phyloP scores from a whole-genome alignment of 1,284 basidiomycete genomes.

The Coniophora puteana region DNA sequence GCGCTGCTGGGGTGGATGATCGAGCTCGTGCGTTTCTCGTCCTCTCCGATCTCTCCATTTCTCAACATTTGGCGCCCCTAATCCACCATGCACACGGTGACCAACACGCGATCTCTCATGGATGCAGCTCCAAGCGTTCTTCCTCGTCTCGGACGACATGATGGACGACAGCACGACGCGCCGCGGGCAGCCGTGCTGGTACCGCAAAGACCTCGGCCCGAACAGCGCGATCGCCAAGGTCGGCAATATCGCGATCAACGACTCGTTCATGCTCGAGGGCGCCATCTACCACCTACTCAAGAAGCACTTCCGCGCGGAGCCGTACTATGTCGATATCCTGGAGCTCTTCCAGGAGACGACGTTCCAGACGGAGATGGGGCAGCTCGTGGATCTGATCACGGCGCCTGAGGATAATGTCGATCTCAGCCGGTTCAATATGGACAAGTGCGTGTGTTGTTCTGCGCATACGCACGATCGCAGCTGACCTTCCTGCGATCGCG shows the following conservation, averaged over 20 bases:
- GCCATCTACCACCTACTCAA: conserved; percentile 93
- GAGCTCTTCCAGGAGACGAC: conserved; percentile 93
- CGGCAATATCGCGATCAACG: conserved; percentile 90
- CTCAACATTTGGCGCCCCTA: not conserved
- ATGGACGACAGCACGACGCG: conserved; percentile 96
- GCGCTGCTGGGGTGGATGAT: conserved; percentile 96
- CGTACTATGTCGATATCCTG: conserved; percentile 86
- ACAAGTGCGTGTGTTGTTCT: conserved; percentile 54
- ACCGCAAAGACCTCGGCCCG: conserved; percentile 55
- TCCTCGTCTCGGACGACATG: conserved; percentile 97
- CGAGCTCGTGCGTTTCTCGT: conserved; percentile 69
- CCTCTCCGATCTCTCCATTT: not conserved
- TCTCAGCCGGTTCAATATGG: conserved; percentile 81
- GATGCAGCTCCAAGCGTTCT: conserved; percentile 90
- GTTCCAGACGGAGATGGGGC: conserved; percentile 95
- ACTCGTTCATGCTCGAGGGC: conserved; percentile 94
- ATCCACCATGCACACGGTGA: not conserved
- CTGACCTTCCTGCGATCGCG: conserved; percentile 1
- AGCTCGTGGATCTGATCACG: conserved; percentile 93
- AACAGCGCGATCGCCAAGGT: too few relatives aligned
- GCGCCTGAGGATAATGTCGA: conserved; percentile 91
- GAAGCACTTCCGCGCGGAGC: conserved; percentile 79
- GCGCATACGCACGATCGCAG: not conserved
- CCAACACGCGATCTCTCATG: not conserved
- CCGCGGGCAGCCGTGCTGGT: conserved; percentile 99